Evolutionary conservation across 2,329 filamentous ascomycete genomes (phyloP).

Genomic region (Domatiomyces globalis): DNA sequence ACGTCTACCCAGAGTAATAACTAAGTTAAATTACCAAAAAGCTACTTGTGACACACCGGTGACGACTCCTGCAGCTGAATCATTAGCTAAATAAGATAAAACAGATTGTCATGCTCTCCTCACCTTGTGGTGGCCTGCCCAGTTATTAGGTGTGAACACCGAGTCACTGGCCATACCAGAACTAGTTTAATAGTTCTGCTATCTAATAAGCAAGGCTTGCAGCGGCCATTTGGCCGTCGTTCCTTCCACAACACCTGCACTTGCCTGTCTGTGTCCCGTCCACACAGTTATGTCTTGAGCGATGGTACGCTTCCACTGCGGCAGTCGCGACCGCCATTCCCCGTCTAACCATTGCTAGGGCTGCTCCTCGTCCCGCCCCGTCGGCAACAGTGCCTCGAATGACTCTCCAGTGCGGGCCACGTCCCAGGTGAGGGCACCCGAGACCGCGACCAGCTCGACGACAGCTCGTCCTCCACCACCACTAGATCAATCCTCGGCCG

Average conservation of each 20-base stretch:
- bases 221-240: background rate
- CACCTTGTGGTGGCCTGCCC: background rate
- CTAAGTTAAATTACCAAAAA: background rate
- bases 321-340: background rate
- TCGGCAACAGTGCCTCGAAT: background rate
- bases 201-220: background rate
- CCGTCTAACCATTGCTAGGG: slow-evolving; percentile 6
- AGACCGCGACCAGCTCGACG: slow-evolving; percentile 13
- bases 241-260: background rate
- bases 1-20: background rate
- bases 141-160: background rate
- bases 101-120: background rate
- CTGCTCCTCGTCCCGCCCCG: slow-evolving; percentile 17
- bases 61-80: background rate
- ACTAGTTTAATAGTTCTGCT: background rate
- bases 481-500: slow-evolving; percentile 8
- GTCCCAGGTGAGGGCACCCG: slow-evolving; percentile 9
- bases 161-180: background rate
- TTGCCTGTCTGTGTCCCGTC: background rate
- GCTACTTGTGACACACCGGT: background rate
- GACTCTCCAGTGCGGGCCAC: slow-evolving; percentile 1
- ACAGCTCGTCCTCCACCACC: slow-evolving; percentile 9
- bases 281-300: background rate
- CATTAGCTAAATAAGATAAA: background rate
- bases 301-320: background rate